Conservation (phyloP, 768 basidiomycete species). For the Xerocomellus amylosporus region DNA sequence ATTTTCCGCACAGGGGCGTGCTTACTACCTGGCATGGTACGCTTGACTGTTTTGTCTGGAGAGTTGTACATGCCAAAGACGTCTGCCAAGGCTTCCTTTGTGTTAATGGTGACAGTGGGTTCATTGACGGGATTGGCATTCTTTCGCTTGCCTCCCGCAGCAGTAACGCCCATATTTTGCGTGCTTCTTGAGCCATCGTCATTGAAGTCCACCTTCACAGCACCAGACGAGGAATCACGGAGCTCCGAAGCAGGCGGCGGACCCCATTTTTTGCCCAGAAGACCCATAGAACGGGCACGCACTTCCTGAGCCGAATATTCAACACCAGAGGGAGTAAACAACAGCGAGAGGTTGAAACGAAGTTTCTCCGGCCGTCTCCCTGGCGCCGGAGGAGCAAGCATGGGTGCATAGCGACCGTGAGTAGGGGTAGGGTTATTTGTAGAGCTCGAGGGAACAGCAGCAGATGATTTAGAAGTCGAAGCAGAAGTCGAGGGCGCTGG, state of each 20-base stretch:
- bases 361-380: conserved; percentile 72
- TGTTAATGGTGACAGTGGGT: conserved; percentile 94
- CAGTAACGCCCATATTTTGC: conserved; percentile 37
- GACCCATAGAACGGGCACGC: conserved; percentile 75
- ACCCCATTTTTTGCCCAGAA: conserved; percentile 84
- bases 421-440: conserved; percentile 36
- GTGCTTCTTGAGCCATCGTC: conserved; percentile 51
- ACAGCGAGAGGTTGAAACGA: conserved; percentile 61
- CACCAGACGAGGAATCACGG: conserved; percentile 34
- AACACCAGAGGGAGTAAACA: conserved; percentile 71
- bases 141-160: conserved; percentile 38
- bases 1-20: conserved; percentile 69
- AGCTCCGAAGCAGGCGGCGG: conserved; percentile 49
- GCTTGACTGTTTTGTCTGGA: conserved; percentile 68
- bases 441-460: conserved; percentile 31
- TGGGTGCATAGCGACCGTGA: conserved; percentile 59
- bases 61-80: conserved; percentile 97
- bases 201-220: conserved; percentile 54
- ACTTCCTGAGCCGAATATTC: conserved; percentile 89
- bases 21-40: conserved; percentile 60
- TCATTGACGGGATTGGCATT: conserved; percentile 48
- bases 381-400: conserved; percentile 66
- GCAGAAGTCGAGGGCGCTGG: conserved; percentile 34
- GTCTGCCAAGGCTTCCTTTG: conserved; percentile 90
- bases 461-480: conserved; percentile 19